Conservation (phyloP, 192 early-diverging fungal genomes). For the Haplosporangium gracile region DNA sequence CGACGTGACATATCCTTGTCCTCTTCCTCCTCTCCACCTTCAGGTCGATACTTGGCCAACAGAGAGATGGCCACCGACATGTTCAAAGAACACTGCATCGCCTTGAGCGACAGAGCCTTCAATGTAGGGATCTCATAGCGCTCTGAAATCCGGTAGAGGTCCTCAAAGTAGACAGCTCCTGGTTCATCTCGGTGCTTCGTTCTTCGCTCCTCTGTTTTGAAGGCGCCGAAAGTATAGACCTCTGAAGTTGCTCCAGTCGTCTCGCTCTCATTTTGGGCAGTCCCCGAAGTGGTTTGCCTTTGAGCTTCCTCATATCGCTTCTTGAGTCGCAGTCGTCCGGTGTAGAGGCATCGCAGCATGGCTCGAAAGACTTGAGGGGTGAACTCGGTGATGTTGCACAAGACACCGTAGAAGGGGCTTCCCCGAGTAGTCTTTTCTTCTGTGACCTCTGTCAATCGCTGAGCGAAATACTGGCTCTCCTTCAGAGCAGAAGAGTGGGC, state of each 20-base stretch:
- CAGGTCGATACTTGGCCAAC: conserved; percentile 7
- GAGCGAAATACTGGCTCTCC: conserved; percentile 19
- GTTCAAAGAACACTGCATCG: conserved; percentile 25
- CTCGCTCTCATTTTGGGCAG: background rate
- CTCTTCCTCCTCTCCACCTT: background rate
- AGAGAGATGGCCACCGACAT: conserved; percentile 48
- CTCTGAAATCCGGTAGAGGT: conserved; percentile 31
- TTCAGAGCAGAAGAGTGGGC: conserved; percentile 28
- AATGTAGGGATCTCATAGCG: conserved; percentile 29
- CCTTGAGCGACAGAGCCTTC: conserved; percentile 22
- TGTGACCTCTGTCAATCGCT: conserved; percentile 8
- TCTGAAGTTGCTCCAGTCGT: background rate
- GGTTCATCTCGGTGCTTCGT: background rate
- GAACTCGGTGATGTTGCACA: conserved; percentile 30
- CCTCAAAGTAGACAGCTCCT: conserved; percentile 22
- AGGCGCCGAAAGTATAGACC: background rate
- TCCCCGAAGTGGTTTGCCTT: background rate
- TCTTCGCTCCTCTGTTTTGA: background rate
- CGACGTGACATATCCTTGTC: background rate
- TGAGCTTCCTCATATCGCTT: background rate
- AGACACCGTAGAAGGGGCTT: background rate
- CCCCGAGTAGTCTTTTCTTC: background rate
- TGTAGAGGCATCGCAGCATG: conserved; percentile 42
- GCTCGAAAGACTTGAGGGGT: conserved; percentile 31
- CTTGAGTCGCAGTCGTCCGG: conserved; percentile 8